A percentile compares a stretch with the other conserved stretches of the same genome.
Evolutionary conservation across 2,329 filamentous ascomycete genomes (phyloP).

Genomic region (Penicillium sp.): DNA sequence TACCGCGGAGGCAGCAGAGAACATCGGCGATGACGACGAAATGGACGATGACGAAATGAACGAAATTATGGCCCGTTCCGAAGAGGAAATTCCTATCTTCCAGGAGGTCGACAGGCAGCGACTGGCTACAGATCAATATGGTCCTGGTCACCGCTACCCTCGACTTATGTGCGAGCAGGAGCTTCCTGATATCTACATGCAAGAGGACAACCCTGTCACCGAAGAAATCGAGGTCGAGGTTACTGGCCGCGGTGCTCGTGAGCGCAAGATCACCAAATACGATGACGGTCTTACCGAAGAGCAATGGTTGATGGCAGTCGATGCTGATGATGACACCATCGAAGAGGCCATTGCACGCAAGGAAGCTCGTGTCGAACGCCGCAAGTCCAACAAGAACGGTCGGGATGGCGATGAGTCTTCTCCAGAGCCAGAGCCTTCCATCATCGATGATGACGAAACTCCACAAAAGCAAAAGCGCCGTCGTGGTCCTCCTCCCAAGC

Average conservation of each 20-base stretch:
- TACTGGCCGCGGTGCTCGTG: conserved; percentile 85
- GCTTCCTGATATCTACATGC: conserved; percentile 89
- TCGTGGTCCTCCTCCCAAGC: conserved; percentile 78
- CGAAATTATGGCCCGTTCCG: conserved; percentile 84
- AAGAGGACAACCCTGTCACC: conserved; percentile 76
- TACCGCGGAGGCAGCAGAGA: conserved; percentile 67
- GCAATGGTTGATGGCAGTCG: conserved; percentile 97
- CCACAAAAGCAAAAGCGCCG: conserved; percentile 76
- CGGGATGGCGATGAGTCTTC: conserved; percentile 60
- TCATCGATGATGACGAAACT: conserved; percentile 81
- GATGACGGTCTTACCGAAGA: conserved; percentile 98
- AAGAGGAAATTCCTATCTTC: conserved; percentile 76
- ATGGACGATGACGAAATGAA: conserved; percentile 99
- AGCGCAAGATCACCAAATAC: conserved; percentile 91
- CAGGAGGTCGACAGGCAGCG: conserved; percentile 81
- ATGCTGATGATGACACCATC: conserved; percentile 91
- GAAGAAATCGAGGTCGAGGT: conserved; percentile 76
- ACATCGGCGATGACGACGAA: conserved; percentile 84
- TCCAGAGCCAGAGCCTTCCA: conserved; percentile 74
- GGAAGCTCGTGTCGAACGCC: conserved; percentile 77
- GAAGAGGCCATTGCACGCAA: conserved; percentile 92
- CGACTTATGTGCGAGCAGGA: conserved; percentile 87
- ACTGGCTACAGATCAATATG: conserved; percentile 66
- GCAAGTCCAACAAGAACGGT: conserved; percentile 74
- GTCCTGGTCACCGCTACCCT: conserved; percentile 66